Evolutionary conservation across 1,284 basidiomycete species (phyloP).

Genomic region (Prillingera fragicola): DNA sequence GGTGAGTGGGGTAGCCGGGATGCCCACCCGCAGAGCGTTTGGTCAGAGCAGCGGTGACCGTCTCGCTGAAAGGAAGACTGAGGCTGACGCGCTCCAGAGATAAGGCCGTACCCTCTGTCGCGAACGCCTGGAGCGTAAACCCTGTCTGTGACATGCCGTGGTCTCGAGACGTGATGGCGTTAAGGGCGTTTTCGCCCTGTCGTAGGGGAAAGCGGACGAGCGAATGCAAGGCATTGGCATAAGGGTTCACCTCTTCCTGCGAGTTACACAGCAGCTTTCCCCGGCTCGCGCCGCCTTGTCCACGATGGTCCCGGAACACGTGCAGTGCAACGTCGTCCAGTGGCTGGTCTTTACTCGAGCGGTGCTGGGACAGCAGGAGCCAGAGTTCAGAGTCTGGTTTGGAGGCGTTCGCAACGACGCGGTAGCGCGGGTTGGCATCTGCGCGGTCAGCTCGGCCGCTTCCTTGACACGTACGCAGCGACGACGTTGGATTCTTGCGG

Average conservation of each 20-base stretch:
- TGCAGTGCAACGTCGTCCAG: constrained; percentile 68
- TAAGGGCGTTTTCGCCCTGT: constrained; percentile 18
- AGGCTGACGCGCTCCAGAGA: constrained; percentile 27
- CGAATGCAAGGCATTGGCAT: constrained; percentile 70
- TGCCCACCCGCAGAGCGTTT: constrained; percentile 77
- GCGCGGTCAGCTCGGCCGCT: not conserved
- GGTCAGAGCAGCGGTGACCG: constrained; percentile 59
- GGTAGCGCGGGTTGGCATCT: constrained; percentile 25
- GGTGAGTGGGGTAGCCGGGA: constrained; percentile 68
- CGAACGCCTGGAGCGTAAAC: constrained; percentile 41
- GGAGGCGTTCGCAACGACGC: constrained; percentile 16
- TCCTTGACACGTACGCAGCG: not conserved
- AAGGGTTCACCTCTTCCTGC: constrained; percentile 42
- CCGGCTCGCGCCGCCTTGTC: constrained; percentile 2
- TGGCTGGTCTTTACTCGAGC: constrained; percentile 55
- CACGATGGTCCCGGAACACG: constrained; percentile 44
- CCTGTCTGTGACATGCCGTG: constrained; percentile 33
- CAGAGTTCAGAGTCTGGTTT: constrained; percentile 54
- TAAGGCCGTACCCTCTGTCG: constrained; percentile 18
- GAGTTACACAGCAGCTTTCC: not conserved
- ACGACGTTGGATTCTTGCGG: too few relatives aligned
- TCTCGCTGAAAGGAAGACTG: constrained; percentile 31
- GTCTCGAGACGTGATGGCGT: constrained; percentile 34
- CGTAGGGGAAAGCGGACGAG: constrained; percentile 50
- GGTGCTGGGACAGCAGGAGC: constrained; percentile 74